A percentile compares a stretch with the other conserved stretches of the same genome.
Conservation (phyloP, 495 filamentous ascomycete species). For the Alectoria sarmentosa region DNA sequence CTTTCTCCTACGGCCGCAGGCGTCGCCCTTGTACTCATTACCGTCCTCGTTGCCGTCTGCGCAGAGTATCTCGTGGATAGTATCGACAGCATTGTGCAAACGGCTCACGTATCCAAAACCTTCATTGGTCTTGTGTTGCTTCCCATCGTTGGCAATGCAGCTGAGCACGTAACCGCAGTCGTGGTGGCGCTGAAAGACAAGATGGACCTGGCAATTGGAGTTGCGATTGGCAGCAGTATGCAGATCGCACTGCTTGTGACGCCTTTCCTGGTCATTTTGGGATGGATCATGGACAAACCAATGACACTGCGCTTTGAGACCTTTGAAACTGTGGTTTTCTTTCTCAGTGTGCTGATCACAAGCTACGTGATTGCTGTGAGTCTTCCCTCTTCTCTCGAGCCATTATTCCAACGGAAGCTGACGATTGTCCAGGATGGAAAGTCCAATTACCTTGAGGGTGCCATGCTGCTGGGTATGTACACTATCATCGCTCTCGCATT, state of each 20-base stretch:
- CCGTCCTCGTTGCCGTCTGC: slow-evolving; percentile 78
- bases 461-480: slow-evolving; percentile 75
- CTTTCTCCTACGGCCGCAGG: slow-evolving; percentile 66
- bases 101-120: slow-evolving; percentile 81
- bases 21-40: slow-evolving; percentile 65
- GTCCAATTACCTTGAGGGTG: slow-evolving; percentile 91
- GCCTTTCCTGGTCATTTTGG: slow-evolving; percentile 81
- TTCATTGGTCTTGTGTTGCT: slow-evolving; percentile 95
- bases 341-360: slow-evolving; percentile 79
- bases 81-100: slow-evolving; percentile 81
- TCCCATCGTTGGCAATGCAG: slow-evolving; percentile 95
- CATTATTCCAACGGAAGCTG: background rate
- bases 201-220: slow-evolving; percentile 94
- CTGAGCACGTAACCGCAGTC: slow-evolving; percentile 92
- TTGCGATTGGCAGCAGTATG: slow-evolving; percentile 83
- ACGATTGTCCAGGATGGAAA: slow-evolving; percentile 74
- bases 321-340: slow-evolving; percentile 94
- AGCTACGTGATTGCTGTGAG: slow-evolving; percentile 56
- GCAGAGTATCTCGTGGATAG: slow-evolving; percentile 91
- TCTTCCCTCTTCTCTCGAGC: background rate
- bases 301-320: slow-evolving; percentile 92
- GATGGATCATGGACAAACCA: slow-evolving; percentile 75
- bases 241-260: slow-evolving; percentile 94
- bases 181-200: slow-evolving; percentile 91
- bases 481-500: slow-evolving; percentile 30